Percentiles rank a stretch among this genome's conserved stretches.
Evolutionary conservation across 2,329 filamentous ascomycete genomes (phyloP).

Genomic region (Penicillium sp.): DNA sequence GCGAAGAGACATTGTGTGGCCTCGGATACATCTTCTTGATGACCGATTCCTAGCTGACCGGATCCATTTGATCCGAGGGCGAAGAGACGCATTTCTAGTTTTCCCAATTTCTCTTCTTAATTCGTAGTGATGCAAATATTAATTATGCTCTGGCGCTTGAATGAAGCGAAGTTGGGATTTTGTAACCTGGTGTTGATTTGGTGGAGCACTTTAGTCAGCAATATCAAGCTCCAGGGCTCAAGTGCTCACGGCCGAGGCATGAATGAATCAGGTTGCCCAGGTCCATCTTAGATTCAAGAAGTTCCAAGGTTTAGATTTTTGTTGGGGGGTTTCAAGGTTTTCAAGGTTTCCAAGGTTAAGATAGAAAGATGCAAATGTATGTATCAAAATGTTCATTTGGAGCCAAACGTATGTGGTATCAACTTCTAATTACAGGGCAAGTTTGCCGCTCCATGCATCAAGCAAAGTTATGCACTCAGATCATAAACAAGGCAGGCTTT

Average conservation of each 20-base stretch:
- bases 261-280: too few species aligned
- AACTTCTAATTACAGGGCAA: constrained; percentile 21
- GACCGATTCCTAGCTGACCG: constrained; percentile 71
- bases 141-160: background rate
- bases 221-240: too few species aligned
- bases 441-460: constrained; percentile 12
- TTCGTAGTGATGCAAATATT: background rate
- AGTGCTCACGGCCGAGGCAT: too few species aligned
- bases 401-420: constrained; percentile 20
- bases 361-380: background rate
- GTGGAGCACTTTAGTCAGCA: too few species aligned
- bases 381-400: background rate
- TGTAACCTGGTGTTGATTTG: too few species aligned
- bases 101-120: background rate
- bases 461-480: constrained; percentile 18
- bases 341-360: too few species aligned
- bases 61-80: constrained; percentile 77
- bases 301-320: too few species aligned
- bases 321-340: too few species aligned
- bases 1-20: constrained; percentile 64
- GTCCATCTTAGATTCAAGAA: too few species aligned
- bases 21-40: constrained; percentile 69
- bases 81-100: constrained; percentile 52
- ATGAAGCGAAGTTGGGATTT: too few species aligned
- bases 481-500: constrained; percentile 11